Percentiles rank a stretch among this genome's conserved stretches.
These are phyloP conservation scores for Chiua virens DNA, from an alignment of 768 basidiomycete species.

Conservation along the genomic window DNA sequence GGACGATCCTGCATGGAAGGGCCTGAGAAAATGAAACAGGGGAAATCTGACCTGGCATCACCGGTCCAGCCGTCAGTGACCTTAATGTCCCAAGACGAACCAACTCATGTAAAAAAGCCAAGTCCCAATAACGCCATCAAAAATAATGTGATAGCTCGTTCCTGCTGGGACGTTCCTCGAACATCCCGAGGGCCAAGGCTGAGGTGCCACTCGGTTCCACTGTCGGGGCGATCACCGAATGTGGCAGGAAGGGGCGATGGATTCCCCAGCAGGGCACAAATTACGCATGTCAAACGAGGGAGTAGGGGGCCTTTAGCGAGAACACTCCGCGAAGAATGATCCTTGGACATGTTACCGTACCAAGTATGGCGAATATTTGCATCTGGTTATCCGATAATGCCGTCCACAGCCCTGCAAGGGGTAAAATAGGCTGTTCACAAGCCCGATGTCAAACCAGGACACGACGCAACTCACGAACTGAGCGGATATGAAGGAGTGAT, in stretches of 20 bases:
- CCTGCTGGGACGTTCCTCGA: constrained; percentile 12
- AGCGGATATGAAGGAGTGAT: constrained; percentile 7
- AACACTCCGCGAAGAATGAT: constrained; percentile 10
- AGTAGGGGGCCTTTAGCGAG: constrained; percentile 1
- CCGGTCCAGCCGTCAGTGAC: constrained; percentile 1
- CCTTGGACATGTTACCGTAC: not conserved
- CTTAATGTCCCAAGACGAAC: constrained; percentile 2
- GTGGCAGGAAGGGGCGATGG: not conserved
- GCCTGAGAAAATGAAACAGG: constrained; percentile 19
- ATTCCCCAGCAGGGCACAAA: not conserved
- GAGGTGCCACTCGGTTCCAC: not conserved
- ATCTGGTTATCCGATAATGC: constrained; percentile 2
- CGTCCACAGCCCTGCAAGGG: constrained; percentile 5
- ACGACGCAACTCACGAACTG: not conserved
- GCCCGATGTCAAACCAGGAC: constrained; percentile 7
- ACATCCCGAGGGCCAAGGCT: constrained; percentile 6
- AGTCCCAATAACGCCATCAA: constrained; percentile 9
- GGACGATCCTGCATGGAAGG: constrained; percentile 4
- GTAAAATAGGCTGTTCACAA: constrained; percentile 3
- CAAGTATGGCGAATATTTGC: not conserved
- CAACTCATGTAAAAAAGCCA: constrained; percentile 8
- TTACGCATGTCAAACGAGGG: not conserved
- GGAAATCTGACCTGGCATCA: constrained; percentile 8
- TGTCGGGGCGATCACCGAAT: constrained; percentile 1
- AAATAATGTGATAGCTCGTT: not conserved